These are phyloP conservation scores for Claviceps citrina DNA, from an alignment of 2,329 filamentous ascomycete genomes.

Conservation along the genomic window DNA sequence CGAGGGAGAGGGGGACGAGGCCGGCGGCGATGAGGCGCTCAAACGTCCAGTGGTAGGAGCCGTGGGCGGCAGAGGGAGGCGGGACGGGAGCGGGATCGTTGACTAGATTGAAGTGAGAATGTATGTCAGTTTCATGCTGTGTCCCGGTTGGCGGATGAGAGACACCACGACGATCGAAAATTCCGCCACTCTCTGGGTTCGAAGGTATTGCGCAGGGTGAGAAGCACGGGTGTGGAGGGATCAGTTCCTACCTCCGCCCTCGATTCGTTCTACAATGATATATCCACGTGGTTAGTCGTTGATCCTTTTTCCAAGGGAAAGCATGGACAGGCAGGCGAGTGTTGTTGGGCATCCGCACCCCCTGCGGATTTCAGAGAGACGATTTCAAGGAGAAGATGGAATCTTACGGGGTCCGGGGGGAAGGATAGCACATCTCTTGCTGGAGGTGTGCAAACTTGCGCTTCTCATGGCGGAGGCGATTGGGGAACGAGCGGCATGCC, in stretches of 20 bases:
- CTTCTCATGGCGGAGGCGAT: conserved; percentile 33
- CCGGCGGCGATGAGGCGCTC: conserved; percentile 72
- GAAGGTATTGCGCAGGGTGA: background rate
- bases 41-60: conserved; percentile 97
- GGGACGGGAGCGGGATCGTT: conserved; percentile 77
- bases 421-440: conserved; percentile 61
- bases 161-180: background rate
- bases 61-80: conserved; percentile 58
- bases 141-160: too few species aligned
- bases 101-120: conserved; percentile 40
- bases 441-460: conserved; percentile 76
- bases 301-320: background rate
- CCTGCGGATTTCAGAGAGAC: too few species aligned
- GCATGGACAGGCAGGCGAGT: too few species aligned
- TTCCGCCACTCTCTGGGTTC: background rate
- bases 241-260: conserved; percentile 51
- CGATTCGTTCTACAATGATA: conserved; percentile 45
- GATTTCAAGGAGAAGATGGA: background rate
- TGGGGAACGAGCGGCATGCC: conserved; percentile 28
- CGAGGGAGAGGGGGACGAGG: conserved; percentile 72
- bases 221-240: background rate
- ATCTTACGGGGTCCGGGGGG: conserved; percentile 72
- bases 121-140: too few species aligned
- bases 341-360: too few species aligned
- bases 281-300: conserved; percentile 27